Evolutionary conservation across 2,329 filamentous ascomycete genomes (phyloP).

Genomic region (Botrytis sinoallii): DNA sequence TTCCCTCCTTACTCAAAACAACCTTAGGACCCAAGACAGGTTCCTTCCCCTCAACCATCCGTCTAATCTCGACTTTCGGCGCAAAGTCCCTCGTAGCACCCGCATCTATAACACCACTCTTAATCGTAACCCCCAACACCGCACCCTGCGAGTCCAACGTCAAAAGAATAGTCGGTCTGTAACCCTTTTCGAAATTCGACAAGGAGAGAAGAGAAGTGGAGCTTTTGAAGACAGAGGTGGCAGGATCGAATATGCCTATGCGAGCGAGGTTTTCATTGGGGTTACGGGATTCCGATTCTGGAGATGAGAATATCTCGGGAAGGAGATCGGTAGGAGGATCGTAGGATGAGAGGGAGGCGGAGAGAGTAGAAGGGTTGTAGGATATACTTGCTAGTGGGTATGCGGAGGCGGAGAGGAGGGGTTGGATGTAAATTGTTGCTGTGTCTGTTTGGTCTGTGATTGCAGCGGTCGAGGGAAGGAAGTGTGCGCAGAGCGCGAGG

Average conservation of each 20-base stretch:
- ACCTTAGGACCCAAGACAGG: conserved; percentile 63
- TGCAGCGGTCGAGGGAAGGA: conserved; percentile 40
- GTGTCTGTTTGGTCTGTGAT: conserved; percentile 41
- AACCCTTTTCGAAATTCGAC: conserved; percentile 60
- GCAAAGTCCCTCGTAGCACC: conserved; percentile 64
- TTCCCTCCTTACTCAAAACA: conserved; percentile 58
- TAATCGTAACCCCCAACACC: conserved; percentile 50
- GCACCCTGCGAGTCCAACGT: conserved; percentile 47
- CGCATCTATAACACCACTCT: conserved; percentile 60
- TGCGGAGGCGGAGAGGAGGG: conserved; percentile 38
- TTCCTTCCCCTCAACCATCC: conserved; percentile 49
- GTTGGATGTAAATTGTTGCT: conserved; percentile 35
- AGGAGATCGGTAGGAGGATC: conserved; percentile 52
- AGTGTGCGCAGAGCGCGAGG: conserved; percentile 39
- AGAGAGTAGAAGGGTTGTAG: conserved; percentile 48
- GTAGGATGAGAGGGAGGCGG: conserved; percentile 51
- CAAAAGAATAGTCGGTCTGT: conserved; percentile 54
- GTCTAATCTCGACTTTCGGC: conserved; percentile 53
- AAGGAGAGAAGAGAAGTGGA: conserved; percentile 54
- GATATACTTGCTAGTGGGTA: conserved; percentile 54
- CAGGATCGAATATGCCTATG: conserved; percentile 55
- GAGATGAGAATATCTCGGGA: conserved; percentile 9
- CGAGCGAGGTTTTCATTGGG: conserved; percentile 45
- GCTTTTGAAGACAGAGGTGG: conserved; percentile 48
- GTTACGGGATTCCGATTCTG: neutral